phyloP scores from a whole-genome alignment of 805 yeast genomes.

The Saccharomycopsis olivae region DNA sequence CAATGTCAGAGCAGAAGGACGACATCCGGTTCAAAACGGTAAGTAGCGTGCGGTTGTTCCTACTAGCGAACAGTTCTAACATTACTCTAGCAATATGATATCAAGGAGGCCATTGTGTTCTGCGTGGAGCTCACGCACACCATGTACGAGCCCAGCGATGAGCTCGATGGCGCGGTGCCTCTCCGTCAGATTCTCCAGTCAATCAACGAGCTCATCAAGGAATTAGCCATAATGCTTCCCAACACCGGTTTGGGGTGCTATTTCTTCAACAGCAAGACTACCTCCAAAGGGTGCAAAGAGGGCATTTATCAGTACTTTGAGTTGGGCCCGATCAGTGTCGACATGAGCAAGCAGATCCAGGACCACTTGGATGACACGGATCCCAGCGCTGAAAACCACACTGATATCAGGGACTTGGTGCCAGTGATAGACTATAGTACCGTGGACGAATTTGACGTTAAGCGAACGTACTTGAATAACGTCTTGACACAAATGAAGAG shows the following conservation, averaged over 20 bases:
- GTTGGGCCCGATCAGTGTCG: constrained; percentile 43
- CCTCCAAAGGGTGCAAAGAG: constrained; percentile 25
- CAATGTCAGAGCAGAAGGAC: too few relatives aligned
- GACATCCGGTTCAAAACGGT: too few relatives aligned
- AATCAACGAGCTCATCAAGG: constrained; percentile 51
- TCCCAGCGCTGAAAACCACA: constrained; percentile 13
- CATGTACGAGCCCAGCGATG: constrained; percentile 29
- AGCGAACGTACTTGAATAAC: constrained; percentile 27
- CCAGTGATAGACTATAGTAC: constrained; percentile 21
- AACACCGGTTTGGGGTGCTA: constrained; percentile 69
- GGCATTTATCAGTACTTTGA: constrained; percentile 43
- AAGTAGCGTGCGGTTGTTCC: too few relatives aligned
- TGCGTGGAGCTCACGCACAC: constrained; percentile 47
- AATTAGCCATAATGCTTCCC: constrained; percentile 53
- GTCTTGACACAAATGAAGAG: constrained; percentile 44
- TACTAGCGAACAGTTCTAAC: neutral
- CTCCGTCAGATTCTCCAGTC: constrained; percentile 44
- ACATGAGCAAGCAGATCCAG: constrained; percentile 45
- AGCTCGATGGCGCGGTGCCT: constrained; percentile 30
- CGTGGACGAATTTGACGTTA: constrained; percentile 20
- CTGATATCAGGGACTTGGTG: constrained; percentile 24
- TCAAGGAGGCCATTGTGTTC: constrained; percentile 55
- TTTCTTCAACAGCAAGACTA: constrained; percentile 38
- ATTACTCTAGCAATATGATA: constrained; percentile 29
- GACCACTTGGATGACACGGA: constrained; percentile 38